phyloP scores from a whole-genome alignment of 805 yeast species.

The Metschnikowia bowlesiae region DNA sequence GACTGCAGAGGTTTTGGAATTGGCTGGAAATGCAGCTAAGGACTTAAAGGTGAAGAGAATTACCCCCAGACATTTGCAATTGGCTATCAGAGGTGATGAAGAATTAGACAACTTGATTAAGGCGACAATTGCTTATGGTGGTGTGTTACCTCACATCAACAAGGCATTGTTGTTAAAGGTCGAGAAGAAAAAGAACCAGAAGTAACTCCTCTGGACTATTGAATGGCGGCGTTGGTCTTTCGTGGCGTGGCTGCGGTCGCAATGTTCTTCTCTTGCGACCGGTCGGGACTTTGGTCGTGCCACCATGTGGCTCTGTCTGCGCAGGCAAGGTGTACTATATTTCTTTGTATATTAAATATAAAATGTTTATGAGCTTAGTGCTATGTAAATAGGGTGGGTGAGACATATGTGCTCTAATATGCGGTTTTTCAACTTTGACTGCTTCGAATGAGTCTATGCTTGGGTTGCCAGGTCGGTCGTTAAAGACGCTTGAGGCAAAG shows the following conservation, averaged over 20 bases:
- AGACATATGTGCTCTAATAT: background rate
- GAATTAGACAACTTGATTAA: conserved; percentile 32
- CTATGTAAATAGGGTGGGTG: background rate
- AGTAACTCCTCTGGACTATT: conserved; percentile 4
- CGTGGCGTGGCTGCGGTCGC: background rate
- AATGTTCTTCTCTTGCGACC: conserved; percentile 1
- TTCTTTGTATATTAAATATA: conserved; percentile 15
- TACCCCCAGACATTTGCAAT: conserved; percentile 30
- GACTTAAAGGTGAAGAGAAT: conserved; percentile 32
- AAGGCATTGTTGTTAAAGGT: conserved; percentile 32
- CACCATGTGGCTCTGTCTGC: background rate
- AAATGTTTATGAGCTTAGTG: background rate
- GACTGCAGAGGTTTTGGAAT: conserved; percentile 30
- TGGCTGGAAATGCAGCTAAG: conserved; percentile 32
- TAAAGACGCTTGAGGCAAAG: background rate
- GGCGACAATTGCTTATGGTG: conserved; percentile 31
- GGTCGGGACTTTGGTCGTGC: conserved; percentile 1
- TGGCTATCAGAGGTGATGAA: conserved; percentile 31
- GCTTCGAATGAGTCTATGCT: background rate
- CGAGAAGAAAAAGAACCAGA: conserved; percentile 25
- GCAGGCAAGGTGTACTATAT: conserved; percentile 14
- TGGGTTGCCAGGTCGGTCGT: background rate
- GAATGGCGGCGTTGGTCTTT: background rate
- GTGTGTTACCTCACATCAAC: conserved; percentile 33
- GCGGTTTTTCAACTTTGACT: background rate